Conservation (phyloP, 192 early-diverging fungal species). For the Physocladia obscura region DNA sequence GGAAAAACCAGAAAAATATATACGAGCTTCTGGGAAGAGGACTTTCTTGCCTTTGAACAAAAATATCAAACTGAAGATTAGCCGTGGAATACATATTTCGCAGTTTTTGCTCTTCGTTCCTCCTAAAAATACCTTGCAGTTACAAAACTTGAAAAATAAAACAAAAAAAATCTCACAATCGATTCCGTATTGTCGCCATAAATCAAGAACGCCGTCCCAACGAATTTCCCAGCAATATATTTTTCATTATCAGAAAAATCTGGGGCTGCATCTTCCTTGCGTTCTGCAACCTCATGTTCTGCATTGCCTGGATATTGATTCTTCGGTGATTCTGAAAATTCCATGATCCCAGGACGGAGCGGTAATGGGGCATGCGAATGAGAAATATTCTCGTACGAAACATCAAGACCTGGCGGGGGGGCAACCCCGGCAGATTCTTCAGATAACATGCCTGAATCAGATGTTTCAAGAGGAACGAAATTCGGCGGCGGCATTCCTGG, state of each 20-base stretch:
- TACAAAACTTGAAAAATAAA: not conserved
- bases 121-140: conserved; percentile 16
- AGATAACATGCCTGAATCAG: not conserved
- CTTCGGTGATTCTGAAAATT: not conserved
- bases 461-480: not conserved
- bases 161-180: conserved; percentile 33
- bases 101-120: conserved; percentile 33
- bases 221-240: not conserved
- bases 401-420: too few species aligned
- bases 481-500: conserved; percentile 1
- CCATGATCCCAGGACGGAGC: conserved; percentile 2
- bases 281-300: not conserved
- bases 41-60: too few species aligned
- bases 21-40: too few species aligned
- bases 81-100: conserved; percentile 28
- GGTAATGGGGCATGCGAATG: not conserved
- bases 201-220: conserved; percentile 26
- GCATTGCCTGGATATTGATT: not conserved
- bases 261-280: too few species aligned
- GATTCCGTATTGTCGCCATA: conserved; percentile 44
- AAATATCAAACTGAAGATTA: too few species aligned
- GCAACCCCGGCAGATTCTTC: not conserved
- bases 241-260: conserved; percentile 10
- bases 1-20: too few species aligned
- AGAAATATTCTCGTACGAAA: not conserved